Base-by-base conservation (phyloP, 1,139 yeast species). In the Yamadazyma dendronema region DNA sequence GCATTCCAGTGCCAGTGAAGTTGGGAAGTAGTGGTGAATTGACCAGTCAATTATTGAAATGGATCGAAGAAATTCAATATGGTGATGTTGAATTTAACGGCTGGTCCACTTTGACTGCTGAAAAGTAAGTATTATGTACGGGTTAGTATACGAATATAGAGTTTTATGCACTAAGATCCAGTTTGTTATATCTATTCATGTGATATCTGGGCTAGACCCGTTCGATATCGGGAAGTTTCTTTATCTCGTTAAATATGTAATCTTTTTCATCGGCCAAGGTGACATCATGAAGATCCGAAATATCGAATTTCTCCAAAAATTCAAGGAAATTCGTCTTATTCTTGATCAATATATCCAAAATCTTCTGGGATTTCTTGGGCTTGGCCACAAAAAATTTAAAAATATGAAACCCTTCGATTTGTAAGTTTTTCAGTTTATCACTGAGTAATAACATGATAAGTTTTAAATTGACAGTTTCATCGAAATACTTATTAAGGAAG, bases 361-460 rank as follows among this genome's bases (percentile, higher is more conserved):
- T 81, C 9, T 84, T 79, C 54, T 82, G 88, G 2, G 89, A 74
- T 59, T 90, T 90, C 48, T 84, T 82, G 5, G 98, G 98, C 58
- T 92, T 92, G 6, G 97, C 98, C 25, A 89, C 90, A 61, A 92
- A 88, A 30, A 83, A 86, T 61, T 92, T 92, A 65, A 92, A 92
- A 27, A 92, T 84, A 51, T 92, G 92, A 56, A 92, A 92, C 3
- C 96, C 92, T 59, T 92, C 98, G 40, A 81, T 65, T 57, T 89
- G 96, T 42, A 92, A 72, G 57, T 89, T 90, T 52, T 84, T 86
- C 52, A 95, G 89, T 59, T 84, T 85, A 56, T 92, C 97, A 45
- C 94, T 84, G 49, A 92, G 67, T 42, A 89, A 64, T 28, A 85
- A 73, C 98, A 92, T 92, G 30, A 88, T 79, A 39, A 88, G 64